Conservation (phyloP, 805 yeast genomes). For the Zygoascus tannicola region DNA sequence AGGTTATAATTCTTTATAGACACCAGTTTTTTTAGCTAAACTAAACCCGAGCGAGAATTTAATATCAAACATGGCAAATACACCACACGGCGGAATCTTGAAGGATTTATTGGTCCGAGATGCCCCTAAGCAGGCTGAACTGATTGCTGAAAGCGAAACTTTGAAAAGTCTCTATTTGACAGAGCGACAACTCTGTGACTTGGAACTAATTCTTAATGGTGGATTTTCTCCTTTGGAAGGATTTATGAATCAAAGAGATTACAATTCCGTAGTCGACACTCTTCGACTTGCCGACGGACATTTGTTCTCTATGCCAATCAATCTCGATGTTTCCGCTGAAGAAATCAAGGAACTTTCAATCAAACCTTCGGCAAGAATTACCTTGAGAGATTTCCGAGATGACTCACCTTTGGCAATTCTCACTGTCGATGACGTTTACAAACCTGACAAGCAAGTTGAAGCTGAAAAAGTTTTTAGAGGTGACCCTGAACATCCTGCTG, state of each 20-base stretch:
- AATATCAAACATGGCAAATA: conserved; percentile 32
- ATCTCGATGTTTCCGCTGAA: conserved; percentile 58
- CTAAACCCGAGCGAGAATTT: no score
- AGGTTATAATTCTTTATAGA: no score
- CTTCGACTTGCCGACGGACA: conserved; percentile 68
- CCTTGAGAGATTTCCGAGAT: conserved; percentile 73
- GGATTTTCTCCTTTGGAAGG: conserved; percentile 86
- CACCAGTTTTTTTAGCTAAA: no score
- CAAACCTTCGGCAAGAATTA: conserved; percentile 52
- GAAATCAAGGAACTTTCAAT: conserved; percentile 36
- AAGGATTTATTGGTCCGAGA: conserved; percentile 84
- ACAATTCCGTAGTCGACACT: conserved; percentile 52
- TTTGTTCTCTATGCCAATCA: conserved; percentile 90
- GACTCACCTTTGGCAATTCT: conserved; percentile 71
- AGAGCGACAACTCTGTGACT: conserved; percentile 85
- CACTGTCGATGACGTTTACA: conserved; percentile 68
- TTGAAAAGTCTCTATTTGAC: conserved; percentile 45
- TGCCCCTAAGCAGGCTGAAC: conserved; percentile 43
- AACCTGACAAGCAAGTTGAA: conserved; percentile 71
- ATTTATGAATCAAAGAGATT: conserved; percentile 59
- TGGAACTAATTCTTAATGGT: conserved; percentile 85
- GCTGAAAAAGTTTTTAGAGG: conserved; percentile 88
- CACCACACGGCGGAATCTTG: conserved; percentile 88
- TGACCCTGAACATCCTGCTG: conserved; percentile 94
- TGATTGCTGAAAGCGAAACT: conserved; percentile 48